phyloP scores from a whole-genome alignment of 2,329 filamentous ascomycete genomes.

The Didymella pomorum region DNA sequence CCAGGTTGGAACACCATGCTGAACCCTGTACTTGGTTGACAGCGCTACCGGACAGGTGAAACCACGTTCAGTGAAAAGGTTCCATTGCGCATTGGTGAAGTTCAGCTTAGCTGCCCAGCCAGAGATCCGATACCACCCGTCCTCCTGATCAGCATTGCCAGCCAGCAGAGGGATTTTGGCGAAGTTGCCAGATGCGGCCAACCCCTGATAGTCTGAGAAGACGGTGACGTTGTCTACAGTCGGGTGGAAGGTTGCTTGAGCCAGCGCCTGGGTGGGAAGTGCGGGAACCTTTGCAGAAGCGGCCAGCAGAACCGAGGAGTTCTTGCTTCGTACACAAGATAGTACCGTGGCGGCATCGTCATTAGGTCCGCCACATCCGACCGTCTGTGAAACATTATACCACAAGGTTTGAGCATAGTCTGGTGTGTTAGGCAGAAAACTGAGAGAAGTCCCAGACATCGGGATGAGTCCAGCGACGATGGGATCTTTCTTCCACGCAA shows the following conservation, averaged over 20 bases:
- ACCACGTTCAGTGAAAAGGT: conserved; percentile 32
- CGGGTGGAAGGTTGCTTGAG: conserved; percentile 42
- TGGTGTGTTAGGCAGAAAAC: conserved; percentile 39
- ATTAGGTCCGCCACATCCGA: conserved; percentile 46
- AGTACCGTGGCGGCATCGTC: conserved; percentile 40
- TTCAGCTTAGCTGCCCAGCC: conserved; percentile 33
- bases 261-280: conserved; percentile 34
- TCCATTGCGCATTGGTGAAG: conserved; percentile 36
- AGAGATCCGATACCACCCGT: conserved; percentile 41
- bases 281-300: conserved; percentile 38
- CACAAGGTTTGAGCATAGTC: conserved; percentile 37
- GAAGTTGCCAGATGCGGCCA: conserved; percentile 34
- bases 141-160: conserved; percentile 38
- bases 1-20: conserved; percentile 45
- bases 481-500: conserved; percentile 57
- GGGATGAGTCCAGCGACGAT: conserved; percentile 60
- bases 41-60: conserved; percentile 38
- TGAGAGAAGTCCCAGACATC: conserved; percentile 57
- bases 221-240: conserved; percentile 43
- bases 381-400: conserved; percentile 50
- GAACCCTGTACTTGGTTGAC: conserved; percentile 31
- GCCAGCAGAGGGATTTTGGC: conserved; percentile 35
- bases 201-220: conserved; percentile 40
- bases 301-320: conserved; percentile 32
- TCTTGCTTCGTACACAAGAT: conserved; percentile 48